phyloP scores from a whole-genome alignment of 805 yeast genomes.

The Hanseniaspora vineae region DNA sequence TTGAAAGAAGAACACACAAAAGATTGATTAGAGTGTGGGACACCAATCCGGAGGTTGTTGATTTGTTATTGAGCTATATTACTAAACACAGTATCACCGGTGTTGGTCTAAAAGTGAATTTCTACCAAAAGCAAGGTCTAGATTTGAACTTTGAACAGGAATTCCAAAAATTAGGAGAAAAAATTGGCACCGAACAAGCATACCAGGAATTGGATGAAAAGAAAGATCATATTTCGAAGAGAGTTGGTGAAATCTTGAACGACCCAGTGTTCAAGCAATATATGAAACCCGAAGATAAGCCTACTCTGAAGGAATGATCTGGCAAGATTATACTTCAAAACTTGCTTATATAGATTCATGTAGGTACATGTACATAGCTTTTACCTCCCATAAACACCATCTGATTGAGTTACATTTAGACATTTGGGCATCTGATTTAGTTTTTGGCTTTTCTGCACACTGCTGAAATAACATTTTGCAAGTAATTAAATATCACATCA shows the following conservation, averaged over 20 bases:
- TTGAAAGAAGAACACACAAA: slow-evolving; percentile 74
- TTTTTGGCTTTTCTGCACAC: too few species aligned
- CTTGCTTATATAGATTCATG: background rate
- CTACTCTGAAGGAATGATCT: background rate
- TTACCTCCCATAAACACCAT: background rate
- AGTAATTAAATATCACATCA: background rate
- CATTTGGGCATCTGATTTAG: too few species aligned
- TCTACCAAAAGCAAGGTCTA: slow-evolving; percentile 42
- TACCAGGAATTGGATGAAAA: background rate
- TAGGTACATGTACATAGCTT: background rate
- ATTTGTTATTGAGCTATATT: slow-evolving; percentile 66
- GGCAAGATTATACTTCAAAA: background rate
- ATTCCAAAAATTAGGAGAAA: slow-evolving; percentile 2
- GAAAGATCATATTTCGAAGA: background rate
- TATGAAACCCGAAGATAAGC: background rate
- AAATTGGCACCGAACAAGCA: background rate
- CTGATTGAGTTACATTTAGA: too few species aligned
- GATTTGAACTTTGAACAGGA: slow-evolving; percentile 17
- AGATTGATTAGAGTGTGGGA: slow-evolving; percentile 69
- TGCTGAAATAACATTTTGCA: too few species aligned
- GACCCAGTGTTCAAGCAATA: background rate
- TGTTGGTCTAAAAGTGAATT: slow-evolving; percentile 68
- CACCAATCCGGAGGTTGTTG: slow-evolving; percentile 72
- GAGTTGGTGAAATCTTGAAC: background rate
- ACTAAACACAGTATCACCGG: slow-evolving; percentile 68